phyloP scores from a whole-genome alignment of 2,329 filamentous ascomycete species.

The Dactylonectria macrodidyma region DNA sequence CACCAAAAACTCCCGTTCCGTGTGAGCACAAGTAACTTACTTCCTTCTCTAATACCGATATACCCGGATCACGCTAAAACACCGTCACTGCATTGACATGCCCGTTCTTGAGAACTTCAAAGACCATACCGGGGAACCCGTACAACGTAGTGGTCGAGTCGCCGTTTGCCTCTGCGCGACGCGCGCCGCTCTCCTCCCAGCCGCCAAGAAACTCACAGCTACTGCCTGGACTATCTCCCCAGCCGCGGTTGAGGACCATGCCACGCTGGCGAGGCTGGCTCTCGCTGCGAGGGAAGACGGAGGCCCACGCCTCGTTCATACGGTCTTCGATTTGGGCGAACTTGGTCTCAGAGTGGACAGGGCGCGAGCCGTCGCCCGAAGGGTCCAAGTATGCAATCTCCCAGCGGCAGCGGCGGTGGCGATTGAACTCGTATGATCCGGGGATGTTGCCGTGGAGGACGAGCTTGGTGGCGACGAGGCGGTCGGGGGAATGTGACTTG shows the following conservation, averaged over 20 bases:
- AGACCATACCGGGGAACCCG: conserved; percentile 93
- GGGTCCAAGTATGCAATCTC: conserved; percentile 74
- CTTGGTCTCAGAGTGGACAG: conserved; percentile 81
- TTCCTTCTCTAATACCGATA: not conserved
- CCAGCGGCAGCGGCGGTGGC: conserved; percentile 92
- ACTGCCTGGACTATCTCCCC: conserved; percentile 92
- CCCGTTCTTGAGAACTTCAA: conserved; percentile 95
- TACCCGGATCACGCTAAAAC: conserved; percentile 67
- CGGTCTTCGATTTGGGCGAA: conserved; percentile 81
- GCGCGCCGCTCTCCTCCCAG: conserved; percentile 82
- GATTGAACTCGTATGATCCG: conserved; percentile 96
- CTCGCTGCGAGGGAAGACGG: conserved; percentile 71
- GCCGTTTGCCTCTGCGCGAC: conserved; percentile 67
- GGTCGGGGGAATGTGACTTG: conserved; percentile 67
- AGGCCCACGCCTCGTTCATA: conserved; percentile 80
- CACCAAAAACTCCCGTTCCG: conserved; percentile 35
- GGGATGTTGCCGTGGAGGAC: conserved; percentile 95
- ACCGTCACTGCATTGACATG: conserved; percentile 91
- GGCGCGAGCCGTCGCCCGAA: conserved; percentile 58
- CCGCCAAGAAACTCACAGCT: conserved; percentile 88
- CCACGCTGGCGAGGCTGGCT: conserved; percentile 70
- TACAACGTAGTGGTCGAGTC: conserved; percentile 86
- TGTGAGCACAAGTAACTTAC: not conserved
- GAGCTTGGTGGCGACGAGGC: conserved; percentile 90
- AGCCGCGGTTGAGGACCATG: conserved; percentile 94